These are phyloP conservation scores for Sporothrix schenckii DNA, from an alignment of 2,329 filamentous ascomycete species.

Conservation along the genomic window DNA sequence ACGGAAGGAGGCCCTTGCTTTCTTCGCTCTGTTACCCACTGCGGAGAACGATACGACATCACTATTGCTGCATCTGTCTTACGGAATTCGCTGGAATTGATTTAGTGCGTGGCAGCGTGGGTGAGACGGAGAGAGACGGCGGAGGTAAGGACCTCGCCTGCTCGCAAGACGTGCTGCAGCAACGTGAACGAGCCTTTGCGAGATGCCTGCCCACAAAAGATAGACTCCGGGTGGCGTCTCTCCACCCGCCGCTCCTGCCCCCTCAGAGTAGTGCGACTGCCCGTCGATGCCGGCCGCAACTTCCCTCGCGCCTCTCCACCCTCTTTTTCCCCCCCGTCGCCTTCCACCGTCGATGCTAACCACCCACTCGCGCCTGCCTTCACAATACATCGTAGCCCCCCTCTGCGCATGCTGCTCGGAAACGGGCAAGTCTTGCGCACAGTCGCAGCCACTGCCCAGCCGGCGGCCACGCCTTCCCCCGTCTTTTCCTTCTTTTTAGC, in stretches of 20 bases:
- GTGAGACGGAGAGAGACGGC: too few species aligned
- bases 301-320: slow-evolving; percentile 3
- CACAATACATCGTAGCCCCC: not conserved
- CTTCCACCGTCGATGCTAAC: not conserved
- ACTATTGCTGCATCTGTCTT: slow-evolving; percentile 6
- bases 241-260: not conserved
- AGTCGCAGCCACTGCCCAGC: slow-evolving; percentile 20
- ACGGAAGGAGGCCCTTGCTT: slow-evolving; percentile 8
- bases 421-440: slow-evolving; percentile 27
- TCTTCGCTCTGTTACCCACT: slow-evolving; percentile 3
- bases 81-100: not conserved
- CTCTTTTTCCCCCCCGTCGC: not conserved
- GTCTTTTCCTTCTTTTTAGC: not conserved
- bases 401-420: slow-evolving; percentile 21
- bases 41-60: slow-evolving; percentile 23
- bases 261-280: not conserved
- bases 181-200: not conserved
- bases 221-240: not conserved
- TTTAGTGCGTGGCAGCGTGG: not conserved
- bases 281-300: slow-evolving; percentile 11
- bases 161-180: too few species aligned
- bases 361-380: not conserved
- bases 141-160: not conserved
- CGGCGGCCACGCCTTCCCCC: slow-evolving; percentile 16
- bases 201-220: not conserved